Evolutionary conservation across 2,329 filamentous ascomycete genomes (phyloP).

Genomic region (Sclerotinia glacialis): DNA sequence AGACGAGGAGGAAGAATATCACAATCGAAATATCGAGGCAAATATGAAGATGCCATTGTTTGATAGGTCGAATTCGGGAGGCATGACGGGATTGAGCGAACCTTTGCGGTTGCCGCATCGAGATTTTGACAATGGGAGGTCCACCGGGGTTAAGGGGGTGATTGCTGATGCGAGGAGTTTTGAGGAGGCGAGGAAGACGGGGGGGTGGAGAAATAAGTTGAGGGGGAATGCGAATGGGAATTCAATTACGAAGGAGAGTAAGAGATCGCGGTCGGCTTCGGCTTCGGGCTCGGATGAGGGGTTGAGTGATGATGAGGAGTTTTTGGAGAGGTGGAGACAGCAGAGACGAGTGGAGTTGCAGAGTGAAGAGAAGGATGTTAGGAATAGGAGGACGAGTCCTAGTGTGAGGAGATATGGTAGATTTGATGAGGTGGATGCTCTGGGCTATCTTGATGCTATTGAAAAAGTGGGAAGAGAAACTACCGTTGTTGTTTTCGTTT

Average conservation of each 20-base stretch:
- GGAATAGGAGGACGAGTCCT: constrained; percentile 69
- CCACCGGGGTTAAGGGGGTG: constrained; percentile 82
- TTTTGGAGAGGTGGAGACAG: constrained; percentile 83
- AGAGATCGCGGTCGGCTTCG: constrained; percentile 33
- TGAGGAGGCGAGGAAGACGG: constrained; percentile 58
- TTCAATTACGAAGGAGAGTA: constrained; percentile 27
- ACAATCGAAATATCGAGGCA: constrained; percentile 52
- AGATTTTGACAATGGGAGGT: constrained; percentile 63
- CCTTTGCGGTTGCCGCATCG: constrained; percentile 58
- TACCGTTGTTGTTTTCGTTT: constrained; percentile 89
- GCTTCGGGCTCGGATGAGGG: constrained; percentile 35
- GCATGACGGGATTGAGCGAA: constrained; percentile 20
- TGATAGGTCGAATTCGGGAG: constrained; percentile 41
- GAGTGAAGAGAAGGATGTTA: constrained; percentile 55
- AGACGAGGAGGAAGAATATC: constrained; percentile 46
- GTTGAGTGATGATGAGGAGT: constrained; percentile 66
- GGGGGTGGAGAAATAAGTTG: constrained; percentile 44
- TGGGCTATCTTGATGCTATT: constrained; percentile 92
- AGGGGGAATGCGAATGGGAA: constrained; percentile 40
- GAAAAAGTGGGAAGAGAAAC: constrained; percentile 82
- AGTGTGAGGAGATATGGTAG: constrained; percentile 75
- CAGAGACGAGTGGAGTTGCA: constrained; percentile 75
- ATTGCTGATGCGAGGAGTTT: constrained; percentile 80
- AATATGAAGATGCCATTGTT: constrained; percentile 63
- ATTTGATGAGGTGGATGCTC: constrained; percentile 80